Conservation (phyloP, 345 rosid genomes). For the Salix exigua region DNA sequence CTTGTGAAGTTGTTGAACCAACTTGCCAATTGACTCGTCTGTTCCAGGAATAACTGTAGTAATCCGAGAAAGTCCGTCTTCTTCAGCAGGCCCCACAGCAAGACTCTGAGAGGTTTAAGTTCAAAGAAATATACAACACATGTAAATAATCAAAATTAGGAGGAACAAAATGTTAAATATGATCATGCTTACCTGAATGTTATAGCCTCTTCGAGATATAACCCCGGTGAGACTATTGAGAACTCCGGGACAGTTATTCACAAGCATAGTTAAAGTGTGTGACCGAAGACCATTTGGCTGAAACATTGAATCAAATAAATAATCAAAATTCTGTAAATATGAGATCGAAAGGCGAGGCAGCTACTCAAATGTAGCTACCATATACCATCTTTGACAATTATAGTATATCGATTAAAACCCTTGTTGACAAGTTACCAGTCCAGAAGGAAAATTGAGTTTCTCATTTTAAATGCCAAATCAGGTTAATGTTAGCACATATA, state of each 20-base stretch:
- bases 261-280: conserved; percentile 79
- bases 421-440: background rate
- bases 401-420: background rate
- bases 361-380: background rate
- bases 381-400: no score
- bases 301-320: conserved; percentile 10
- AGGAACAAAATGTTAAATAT: background rate
- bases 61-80: conserved; percentile 56
- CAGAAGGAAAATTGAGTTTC: background rate
- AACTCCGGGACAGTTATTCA: conserved; percentile 77
- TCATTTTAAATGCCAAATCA: background rate
- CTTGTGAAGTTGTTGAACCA: conserved; percentile 58
- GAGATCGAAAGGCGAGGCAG: background rate
- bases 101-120: conserved; percentile 44
- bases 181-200: conserved; percentile 61
- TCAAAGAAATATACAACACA: background rate
- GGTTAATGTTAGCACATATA: background rate
- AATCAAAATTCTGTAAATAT: background rate
- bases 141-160: background rate
- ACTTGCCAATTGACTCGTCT: conserved; percentile 52
- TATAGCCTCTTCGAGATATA: conserved; percentile 80
- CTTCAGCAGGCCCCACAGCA: conserved; percentile 63
- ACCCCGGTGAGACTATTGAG: conserved; percentile 77
- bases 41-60: conserved; percentile 63
- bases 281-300: conserved; percentile 77